These are phyloP conservation scores for Purpureocillium lavendulum DNA, from an alignment of 2,329 filamentous ascomycete genomes.

Conservation along the genomic window DNA sequence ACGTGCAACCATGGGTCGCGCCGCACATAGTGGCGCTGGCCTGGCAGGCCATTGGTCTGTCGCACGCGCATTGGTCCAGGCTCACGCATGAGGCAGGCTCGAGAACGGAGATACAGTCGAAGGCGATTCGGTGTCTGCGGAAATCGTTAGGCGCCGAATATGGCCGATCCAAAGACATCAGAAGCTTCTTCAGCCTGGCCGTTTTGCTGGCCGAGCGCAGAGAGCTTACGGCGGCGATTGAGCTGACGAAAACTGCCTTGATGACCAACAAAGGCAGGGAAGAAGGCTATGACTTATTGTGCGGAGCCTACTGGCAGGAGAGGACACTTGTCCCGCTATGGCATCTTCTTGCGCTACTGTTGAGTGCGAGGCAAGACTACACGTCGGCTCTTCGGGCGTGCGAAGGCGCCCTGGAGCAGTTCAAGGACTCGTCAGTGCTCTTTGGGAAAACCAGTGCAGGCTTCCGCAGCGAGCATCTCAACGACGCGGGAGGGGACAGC, in stretches of 20 bases:
- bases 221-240: slow-evolving; percentile 72
- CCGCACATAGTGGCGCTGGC: slow-evolving; percentile 57
- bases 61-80: slow-evolving; percentile 80
- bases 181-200: slow-evolving; percentile 72
- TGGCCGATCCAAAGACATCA: slow-evolving; percentile 58
- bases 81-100: slow-evolving; percentile 67
- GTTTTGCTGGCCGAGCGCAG: slow-evolving; percentile 83
- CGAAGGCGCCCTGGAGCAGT: slow-evolving; percentile 86
- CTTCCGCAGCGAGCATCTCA: slow-evolving; percentile 61
- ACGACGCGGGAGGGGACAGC: slow-evolving; percentile 35
- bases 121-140: slow-evolving; percentile 68
- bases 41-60: slow-evolving; percentile 79
- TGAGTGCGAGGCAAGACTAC: slow-evolving; percentile 83
- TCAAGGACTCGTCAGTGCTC: slow-evolving; percentile 61
- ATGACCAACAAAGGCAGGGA: slow-evolving; percentile 45
- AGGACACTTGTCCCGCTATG: slow-evolving; percentile 68
- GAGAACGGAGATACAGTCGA: slow-evolving; percentile 64
- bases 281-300: slow-evolving; percentile 32
- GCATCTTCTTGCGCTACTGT: slow-evolving; percentile 80
- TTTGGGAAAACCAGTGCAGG: slow-evolving; percentile 53
- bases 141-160: slow-evolving; percentile 62
- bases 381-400: slow-evolving; percentile 72
- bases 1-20: slow-evolving; percentile 39
- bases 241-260: slow-evolving; percentile 70
- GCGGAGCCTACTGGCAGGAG: slow-evolving; percentile 52